Conservation (phyloP, 2,329 filamentous ascomycete genomes). For the Fusarium palustre region DNA sequence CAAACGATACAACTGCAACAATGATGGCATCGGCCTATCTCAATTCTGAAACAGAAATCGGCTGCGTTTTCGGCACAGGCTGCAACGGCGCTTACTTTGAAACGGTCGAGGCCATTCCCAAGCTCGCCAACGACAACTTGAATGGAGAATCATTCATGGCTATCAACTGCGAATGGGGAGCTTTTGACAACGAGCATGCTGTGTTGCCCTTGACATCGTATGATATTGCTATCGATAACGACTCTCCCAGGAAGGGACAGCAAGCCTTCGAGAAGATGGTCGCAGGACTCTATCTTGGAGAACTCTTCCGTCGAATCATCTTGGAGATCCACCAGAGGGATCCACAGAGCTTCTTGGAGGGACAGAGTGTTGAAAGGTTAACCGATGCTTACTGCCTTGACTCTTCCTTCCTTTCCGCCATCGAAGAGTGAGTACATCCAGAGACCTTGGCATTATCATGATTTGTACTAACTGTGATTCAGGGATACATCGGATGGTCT, state of each 20-base stretch:
- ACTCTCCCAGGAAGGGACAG: constrained; percentile 93
- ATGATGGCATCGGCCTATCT: constrained; percentile 97
- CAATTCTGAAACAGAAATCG: constrained; percentile 89
- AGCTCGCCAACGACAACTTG: constrained; percentile 90
- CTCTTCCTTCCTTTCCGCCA: constrained; percentile 89
- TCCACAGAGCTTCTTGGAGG: not conserved
- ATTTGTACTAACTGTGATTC: rapidly evolving
- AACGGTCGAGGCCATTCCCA: constrained; percentile 86
- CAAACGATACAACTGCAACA: constrained; percentile 98
- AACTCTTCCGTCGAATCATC: constrained; percentile 89
- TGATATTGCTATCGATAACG: constrained; percentile 87
- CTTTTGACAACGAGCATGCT: constrained; percentile 92
- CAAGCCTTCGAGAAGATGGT: constrained; percentile 99
- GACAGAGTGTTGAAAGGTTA: constrained; percentile 64
- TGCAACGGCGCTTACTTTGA: constrained; percentile 99
- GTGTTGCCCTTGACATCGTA: constrained; percentile 89
- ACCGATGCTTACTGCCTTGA: constrained; percentile 91
- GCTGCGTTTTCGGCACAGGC: constrained; percentile 97
- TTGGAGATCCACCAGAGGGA: constrained; percentile 81
- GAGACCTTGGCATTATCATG: rapidly evolving
- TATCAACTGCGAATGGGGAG: constrained; percentile 98
- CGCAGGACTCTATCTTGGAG: constrained; percentile 91
- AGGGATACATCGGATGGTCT: constrained; percentile 95
- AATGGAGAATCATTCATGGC: constrained; percentile 82
- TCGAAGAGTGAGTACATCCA: constrained; percentile 77